These are phyloP conservation scores for Syzygium jambos DNA, from an alignment of 345 rosid genomes.

Conservation along the genomic window DNA sequence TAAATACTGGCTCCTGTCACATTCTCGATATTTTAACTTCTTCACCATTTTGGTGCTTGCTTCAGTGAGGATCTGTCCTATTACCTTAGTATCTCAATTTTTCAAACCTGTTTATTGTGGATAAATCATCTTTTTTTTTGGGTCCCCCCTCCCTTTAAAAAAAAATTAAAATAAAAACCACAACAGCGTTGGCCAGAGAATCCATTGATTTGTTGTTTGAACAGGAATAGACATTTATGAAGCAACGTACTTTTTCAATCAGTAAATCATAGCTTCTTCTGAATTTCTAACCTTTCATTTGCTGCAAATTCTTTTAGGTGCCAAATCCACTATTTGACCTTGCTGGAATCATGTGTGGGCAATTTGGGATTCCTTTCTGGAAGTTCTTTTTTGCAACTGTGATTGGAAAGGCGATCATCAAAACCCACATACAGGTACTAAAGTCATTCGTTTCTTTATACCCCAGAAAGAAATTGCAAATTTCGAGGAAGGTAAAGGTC, in stretches of 20 bases:
- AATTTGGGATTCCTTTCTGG: constrained; percentile 91
- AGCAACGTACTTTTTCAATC: not conserved
- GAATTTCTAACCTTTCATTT: not conserved
- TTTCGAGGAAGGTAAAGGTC: not conserved
- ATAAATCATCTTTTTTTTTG: not conserved
- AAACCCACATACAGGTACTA: constrained; percentile 91
- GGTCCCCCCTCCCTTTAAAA: too few relatives aligned
- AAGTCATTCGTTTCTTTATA: not conserved
- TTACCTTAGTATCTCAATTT: not conserved
- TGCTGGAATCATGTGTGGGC: constrained; percentile 99
- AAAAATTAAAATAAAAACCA: not conserved
- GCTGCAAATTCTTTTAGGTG: constrained; percentile 35
- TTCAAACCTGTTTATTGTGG: not conserved
- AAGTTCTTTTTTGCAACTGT: constrained; percentile 83
- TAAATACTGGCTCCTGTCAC: constrained; percentile 61
- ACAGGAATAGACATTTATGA: not conserved
- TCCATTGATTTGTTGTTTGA: not conserved
- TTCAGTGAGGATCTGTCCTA: constrained; percentile 51
- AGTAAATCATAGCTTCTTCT: not conserved
- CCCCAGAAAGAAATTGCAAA: not conserved
- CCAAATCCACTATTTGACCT: constrained; percentile 99
- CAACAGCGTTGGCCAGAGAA: not conserved
- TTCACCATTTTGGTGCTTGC: constrained; percentile 85
- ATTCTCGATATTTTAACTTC: constrained; percentile 75
- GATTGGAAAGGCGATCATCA: constrained; percentile 85